A percentile compares a stretch with the other conserved stretches of the same genome.
These are phyloP conservation scores for Pascua guehoae DNA, from an alignment of 1,284 basidiomycete species.

Conservation along the genomic window DNA sequence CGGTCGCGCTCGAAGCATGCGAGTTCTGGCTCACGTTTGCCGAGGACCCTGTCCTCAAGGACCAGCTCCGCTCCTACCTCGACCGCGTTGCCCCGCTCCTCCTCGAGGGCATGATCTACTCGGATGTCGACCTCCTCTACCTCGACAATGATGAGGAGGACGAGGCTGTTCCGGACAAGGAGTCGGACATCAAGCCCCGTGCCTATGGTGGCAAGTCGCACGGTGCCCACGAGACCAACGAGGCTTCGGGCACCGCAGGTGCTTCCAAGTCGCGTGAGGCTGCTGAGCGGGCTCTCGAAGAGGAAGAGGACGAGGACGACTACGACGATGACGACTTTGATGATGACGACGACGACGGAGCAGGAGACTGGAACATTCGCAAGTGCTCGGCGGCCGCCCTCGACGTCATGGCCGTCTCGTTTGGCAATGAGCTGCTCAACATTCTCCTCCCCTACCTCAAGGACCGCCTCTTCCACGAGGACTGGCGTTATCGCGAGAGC, in stretches of 20 bases:
- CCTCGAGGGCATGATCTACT: conserved; percentile 95
- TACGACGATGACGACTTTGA: conserved; percentile 86
- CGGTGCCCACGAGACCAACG: conserved; percentile 63
- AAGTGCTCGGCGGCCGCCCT: conserved; percentile 98
- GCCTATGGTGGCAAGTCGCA: conserved; percentile 80
- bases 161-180: conserved; percentile 84
- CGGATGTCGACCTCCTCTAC: conserved; percentile 93
- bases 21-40: conserved; percentile 99
- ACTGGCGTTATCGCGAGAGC: conserved; percentile 94
- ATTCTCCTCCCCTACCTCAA: conserved; percentile 87
- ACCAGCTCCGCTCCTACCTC: conserved; percentile 79
- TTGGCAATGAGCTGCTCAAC: conserved; percentile 78
- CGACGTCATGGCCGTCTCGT: conserved; percentile 93
- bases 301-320: conserved; percentile 69
- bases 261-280: conserved; percentile 40
- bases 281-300: conserved; percentile 51
- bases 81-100: conserved; percentile 86
- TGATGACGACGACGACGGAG: conserved; percentile 91
- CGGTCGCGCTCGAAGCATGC: conserved; percentile 92
- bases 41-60: conserved; percentile 81
- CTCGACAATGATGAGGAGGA: conserved; percentile 84
- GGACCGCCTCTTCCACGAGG: conserved; percentile 85
- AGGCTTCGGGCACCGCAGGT: conserved; percentile 24
- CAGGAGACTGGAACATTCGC: conserved; percentile 97
- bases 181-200: conserved; percentile 91